Evolutionary conservation across 768 basidiomycete genomes (phyloP).

Genomic region (Tricholoma bakamatsutake): DNA sequence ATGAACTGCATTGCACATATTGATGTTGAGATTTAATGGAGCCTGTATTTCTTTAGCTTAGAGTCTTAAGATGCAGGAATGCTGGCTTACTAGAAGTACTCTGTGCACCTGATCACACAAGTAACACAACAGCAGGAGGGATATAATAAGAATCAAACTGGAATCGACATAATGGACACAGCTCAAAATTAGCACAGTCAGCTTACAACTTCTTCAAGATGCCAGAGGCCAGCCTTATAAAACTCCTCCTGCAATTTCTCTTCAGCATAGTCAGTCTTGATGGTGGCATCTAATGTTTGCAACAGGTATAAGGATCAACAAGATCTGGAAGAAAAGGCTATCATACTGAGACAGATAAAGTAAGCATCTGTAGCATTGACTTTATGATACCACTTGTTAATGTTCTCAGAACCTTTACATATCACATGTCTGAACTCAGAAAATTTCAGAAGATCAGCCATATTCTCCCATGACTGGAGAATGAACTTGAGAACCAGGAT

Average conservation of each 20-base stretch:
- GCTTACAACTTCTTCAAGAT: background rate
- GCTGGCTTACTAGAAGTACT: background rate
- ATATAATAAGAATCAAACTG: slow-evolving; percentile 1
- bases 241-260: slow-evolving; percentile 8
- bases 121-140: background rate
- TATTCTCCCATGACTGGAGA: slow-evolving; percentile 13
- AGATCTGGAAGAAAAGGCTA: background rate
- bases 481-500: slow-evolving; percentile 14
- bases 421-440: slow-evolving; percentile 2
- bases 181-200: background rate
- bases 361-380: slow-evolving; percentile 8
- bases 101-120: background rate
- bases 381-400: slow-evolving; percentile 2
- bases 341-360: slow-evolving; percentile 10
- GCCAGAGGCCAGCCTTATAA: background rate
- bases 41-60: background rate
- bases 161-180: background rate
- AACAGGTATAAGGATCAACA: background rate
- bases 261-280: slow-evolving; percentile 11
- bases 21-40: background rate
- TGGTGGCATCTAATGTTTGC: slow-evolving; percentile 8
- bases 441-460: slow-evolving; percentile 9
- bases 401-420: slow-evolving; percentile 7
- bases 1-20: slow-evolving; percentile 1
- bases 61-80: background rate